Percentiles rank a stretch among this genome's conserved stretches.
Conservation (phyloP, 78 protist species). For the Dictyostelium intermedium region DNA sequence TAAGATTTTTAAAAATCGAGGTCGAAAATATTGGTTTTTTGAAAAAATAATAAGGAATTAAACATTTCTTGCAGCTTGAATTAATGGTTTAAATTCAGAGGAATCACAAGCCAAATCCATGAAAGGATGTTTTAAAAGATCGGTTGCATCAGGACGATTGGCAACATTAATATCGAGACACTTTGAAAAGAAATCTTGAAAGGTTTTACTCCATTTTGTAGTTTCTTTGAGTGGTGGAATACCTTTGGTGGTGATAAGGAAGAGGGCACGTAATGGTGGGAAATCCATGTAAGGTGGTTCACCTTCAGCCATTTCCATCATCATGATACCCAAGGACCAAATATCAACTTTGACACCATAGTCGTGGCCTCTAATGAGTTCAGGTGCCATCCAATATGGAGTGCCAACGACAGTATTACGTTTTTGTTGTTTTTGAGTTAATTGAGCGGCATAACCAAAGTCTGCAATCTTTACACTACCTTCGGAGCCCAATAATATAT, state of each 20-base stretch:
- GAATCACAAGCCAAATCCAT: conserved; percentile 65
- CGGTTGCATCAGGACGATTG: conserved; percentile 53
- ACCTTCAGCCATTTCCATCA: conserved; percentile 94
- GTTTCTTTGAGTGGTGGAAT: conserved; percentile 89
- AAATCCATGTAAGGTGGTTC: conserved; percentile 95
- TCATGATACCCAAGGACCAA: conserved; percentile 96
- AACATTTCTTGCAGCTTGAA: conserved; percentile 63
- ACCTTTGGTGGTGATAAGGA: conserved; percentile 93
- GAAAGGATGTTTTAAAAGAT: conserved; percentile 74
- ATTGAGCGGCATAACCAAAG: conserved; percentile 96
- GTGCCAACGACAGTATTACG: conserved; percentile 96
- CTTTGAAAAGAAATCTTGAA: conserved; percentile 84
- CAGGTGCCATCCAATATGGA: conserved; percentile 98
- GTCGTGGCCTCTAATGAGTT: conserved; percentile 88
- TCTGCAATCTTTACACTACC: conserved; percentile 94
- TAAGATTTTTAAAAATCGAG: neutral
- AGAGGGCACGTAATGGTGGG: conserved; percentile 96
- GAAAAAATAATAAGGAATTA: too few species aligned
- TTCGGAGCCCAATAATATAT: conserved; percentile 86
- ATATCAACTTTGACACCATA: conserved; percentile 94
- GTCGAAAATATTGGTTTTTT: neutral
- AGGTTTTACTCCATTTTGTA: conserved; percentile 82
- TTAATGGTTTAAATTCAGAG: conserved; percentile 65
- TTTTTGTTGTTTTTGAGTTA: conserved; percentile 87
- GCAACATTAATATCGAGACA: conserved; percentile 88